A percentile compares a stretch with the other conserved stretches of the same genome.
Conservation (phyloP, 495 filamentous ascomycete species). For the Hypoxylon lienhwacheense region DNA sequence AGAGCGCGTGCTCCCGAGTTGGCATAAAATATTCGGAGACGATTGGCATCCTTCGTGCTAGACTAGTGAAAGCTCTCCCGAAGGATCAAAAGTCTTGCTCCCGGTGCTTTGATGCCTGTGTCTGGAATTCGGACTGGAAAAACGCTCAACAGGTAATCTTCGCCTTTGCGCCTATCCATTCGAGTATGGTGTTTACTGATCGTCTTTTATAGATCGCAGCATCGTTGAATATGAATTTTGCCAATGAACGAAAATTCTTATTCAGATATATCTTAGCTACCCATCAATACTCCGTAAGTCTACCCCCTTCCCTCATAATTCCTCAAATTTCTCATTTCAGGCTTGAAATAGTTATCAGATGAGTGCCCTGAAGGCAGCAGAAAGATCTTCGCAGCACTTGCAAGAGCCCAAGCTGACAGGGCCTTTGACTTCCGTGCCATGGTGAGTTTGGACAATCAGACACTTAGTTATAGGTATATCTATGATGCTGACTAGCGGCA, state of each 20-base stretch:
- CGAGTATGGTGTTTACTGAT: neutral
- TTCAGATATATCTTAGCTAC: slow-evolving; percentile 51
- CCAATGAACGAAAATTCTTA: slow-evolving; percentile 43
- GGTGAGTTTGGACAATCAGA: slow-evolving; percentile 25
- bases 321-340: slow-evolving; percentile 12
- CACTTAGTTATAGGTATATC: neutral
- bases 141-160: slow-evolving; percentile 50
- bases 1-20: slow-evolving; percentile 35
- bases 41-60: slow-evolving; percentile 45
- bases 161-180: neutral
- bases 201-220: slow-evolving; percentile 44
- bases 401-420: slow-evolving; percentile 45
- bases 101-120: slow-evolving; percentile 47
- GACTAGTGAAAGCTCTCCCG: slow-evolving; percentile 48
- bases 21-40: slow-evolving; percentile 36
- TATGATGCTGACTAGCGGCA: neutral
- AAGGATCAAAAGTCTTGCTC: slow-evolving; percentile 40
- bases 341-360: slow-evolving; percentile 40
- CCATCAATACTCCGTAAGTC: slow-evolving; percentile 48
- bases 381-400: slow-evolving; percentile 47
- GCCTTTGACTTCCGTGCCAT: slow-evolving; percentile 46
- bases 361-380: slow-evolving; percentile 42
- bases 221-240: slow-evolving; percentile 46
- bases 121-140: slow-evolving; percentile 51
- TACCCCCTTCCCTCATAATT: neutral